A percentile compares a stretch with the other conserved stretches of the same genome.
These are phyloP conservation scores for Lentinula novae-zelandiae DNA, from an alignment of 1,284 basidiomycete genomes.

Conservation along the genomic window DNA sequence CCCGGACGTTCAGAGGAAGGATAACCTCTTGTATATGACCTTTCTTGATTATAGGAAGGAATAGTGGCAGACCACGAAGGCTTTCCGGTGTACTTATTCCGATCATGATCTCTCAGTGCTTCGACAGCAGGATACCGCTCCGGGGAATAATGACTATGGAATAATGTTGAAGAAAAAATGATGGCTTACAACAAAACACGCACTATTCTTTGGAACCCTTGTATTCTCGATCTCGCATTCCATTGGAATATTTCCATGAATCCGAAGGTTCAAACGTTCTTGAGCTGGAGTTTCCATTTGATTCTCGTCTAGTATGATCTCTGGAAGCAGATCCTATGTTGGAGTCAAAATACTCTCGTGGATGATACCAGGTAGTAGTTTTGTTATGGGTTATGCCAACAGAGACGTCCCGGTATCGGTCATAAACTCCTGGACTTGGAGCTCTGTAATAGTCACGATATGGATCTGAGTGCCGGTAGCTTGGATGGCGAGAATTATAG, in stretches of 20 bases:
- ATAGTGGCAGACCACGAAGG: not conserved
- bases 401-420: conserved; percentile 11
- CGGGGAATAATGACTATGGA: not conserved
- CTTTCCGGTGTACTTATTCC: not conserved
- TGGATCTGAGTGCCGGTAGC: conserved; percentile 1
- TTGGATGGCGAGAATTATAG: not conserved
- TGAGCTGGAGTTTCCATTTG: conserved; percentile 32
- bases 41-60: conserved; percentile 1
- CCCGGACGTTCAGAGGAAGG: conserved; percentile 1
- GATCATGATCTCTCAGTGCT: conserved; percentile 4
- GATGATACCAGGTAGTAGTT: not conserved
- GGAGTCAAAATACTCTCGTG: conserved; percentile 6
- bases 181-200: conserved; percentile 21
- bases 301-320: conserved; percentile 7
- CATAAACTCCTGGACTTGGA: conserved; percentile 10
- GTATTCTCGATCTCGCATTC: conserved; percentile 25
- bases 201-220: conserved; percentile 18
- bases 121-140: not conserved
- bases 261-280: conserved; percentile 70
- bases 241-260: conserved; percentile 61
- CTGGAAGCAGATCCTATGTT: not conserved
- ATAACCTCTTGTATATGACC: not conserved
- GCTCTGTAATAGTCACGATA: conserved; percentile 11
- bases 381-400: not conserved
- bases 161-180: not conserved